Conservation (phyloP, 2,329 filamentous ascomycete genomes). For the Verticillium klebahnii region DNA sequence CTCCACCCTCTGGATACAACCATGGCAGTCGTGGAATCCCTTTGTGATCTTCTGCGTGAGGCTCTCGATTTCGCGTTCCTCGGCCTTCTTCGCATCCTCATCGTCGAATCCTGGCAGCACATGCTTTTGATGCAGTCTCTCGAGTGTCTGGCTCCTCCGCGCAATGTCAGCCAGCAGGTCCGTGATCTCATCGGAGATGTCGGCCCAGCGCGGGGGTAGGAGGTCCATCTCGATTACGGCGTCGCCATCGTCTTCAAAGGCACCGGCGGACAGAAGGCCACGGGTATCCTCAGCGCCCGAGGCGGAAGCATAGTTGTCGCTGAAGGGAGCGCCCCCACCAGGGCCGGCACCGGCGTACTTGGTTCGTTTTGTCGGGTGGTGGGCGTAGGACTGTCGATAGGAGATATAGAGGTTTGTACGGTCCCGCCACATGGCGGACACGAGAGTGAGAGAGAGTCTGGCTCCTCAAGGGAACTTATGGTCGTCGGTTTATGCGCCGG, state of each 20-base stretch:
- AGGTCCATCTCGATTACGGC: slow-evolving; percentile 98
- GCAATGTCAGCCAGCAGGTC: slow-evolving; percentile 78
- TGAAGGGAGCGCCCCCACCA: slow-evolving; percentile 48
- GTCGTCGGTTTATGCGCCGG: background rate
- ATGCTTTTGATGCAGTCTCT: slow-evolving; percentile 95
- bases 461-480: background rate
- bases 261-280: slow-evolving; percentile 76
- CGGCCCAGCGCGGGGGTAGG: slow-evolving; percentile 90
- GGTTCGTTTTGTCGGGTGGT: slow-evolving; percentile 84
- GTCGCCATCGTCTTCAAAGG: slow-evolving; percentile 83
- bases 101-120: slow-evolving; percentile 96
- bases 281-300: slow-evolving; percentile 52
- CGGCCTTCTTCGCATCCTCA: slow-evolving; percentile 78
- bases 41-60: slow-evolving; percentile 88
- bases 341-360: slow-evolving; percentile 53
- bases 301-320: slow-evolving; percentile 33
- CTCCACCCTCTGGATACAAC: slow-evolving; percentile 82
- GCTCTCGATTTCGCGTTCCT: slow-evolving; percentile 85
- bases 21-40: slow-evolving; percentile 85
- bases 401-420: slow-evolving; percentile 99
- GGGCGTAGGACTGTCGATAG: slow-evolving; percentile 96
- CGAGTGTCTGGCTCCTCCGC: slow-evolving; percentile 76
- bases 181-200: slow-evolving; percentile 88
- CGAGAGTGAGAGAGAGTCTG: slow-evolving; percentile 15
- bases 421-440: slow-evolving; percentile 93